phyloP scores from a whole-genome alignment of 2,329 filamentous ascomycete genomes.

The Pseudogymnoascus pannorum region DNA sequence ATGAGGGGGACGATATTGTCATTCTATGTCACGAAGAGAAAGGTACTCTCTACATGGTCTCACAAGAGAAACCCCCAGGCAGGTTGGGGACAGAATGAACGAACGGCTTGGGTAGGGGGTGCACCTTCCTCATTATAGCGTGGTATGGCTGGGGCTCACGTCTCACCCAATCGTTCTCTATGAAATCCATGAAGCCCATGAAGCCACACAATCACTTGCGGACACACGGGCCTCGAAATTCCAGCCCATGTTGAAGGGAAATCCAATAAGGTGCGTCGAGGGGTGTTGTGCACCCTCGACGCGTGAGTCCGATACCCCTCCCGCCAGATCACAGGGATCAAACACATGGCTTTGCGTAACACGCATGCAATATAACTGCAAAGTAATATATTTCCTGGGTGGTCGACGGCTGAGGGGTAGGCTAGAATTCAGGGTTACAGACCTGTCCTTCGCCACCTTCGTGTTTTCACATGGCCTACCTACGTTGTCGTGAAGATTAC shows the following conservation, averaged over 20 bases:
- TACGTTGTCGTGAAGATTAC: not conserved
- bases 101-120: not conserved
- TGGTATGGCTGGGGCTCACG: not conserved
- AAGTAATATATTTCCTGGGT: not conserved
- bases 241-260: not conserved
- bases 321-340: constrained; percentile 1
- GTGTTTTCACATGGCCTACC: not conserved
- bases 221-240: not conserved
- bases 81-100: not conserved
- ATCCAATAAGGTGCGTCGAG: not conserved
- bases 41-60: not conserved
- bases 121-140: not conserved
- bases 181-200: not conserved
- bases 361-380: not conserved
- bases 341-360: constrained; percentile 6
- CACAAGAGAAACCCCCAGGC: not conserved
- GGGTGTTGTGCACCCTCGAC: not conserved
- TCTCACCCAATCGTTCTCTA: not conserved
- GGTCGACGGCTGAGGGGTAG: not conserved
- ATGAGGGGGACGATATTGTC: not conserved
- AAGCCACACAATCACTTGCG: not conserved
- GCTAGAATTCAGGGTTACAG: not conserved
- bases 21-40: too few relatives aligned
- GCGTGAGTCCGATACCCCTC: not conserved
- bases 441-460: not conserved